phyloP scores from a whole-genome alignment of 768 basidiomycete species.

The Pleurotus pulmonarius region DNA sequence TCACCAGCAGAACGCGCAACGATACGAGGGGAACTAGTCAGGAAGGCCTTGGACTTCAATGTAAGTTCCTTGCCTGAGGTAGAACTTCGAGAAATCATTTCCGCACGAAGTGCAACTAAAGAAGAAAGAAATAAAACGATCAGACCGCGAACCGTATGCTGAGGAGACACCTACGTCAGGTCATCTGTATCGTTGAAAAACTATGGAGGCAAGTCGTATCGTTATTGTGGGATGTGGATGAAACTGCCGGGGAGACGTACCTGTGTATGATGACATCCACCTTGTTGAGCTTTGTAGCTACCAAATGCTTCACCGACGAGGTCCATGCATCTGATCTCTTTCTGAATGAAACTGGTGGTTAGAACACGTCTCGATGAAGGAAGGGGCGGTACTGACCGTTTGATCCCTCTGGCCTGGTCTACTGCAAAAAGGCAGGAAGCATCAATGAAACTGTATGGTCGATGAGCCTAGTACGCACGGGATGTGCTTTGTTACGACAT shows the following conservation, averaged over 20 bases:
- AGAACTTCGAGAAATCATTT: conserved; percentile 5
- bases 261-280: conserved; percentile 5
- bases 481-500: conserved; percentile 5
- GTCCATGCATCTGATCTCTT: conserved; percentile 9
- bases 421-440: neutral
- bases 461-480: conserved; percentile 3
- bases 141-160: neutral
- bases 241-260: neutral
- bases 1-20: neutral
- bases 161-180: neutral
- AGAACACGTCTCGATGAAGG: neutral
- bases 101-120: conserved; percentile 6
- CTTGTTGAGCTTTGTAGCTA: conserved; percentile 7
- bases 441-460: neutral
- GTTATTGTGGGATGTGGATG: neutral
- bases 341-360: neutral
- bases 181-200: conserved; percentile 8
- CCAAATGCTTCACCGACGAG: conserved; percentile 4
- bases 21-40: neutral
- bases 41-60: conserved; percentile 8
- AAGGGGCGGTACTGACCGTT: neutral
- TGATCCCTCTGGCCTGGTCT: neutral
- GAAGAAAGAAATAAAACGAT: neutral
- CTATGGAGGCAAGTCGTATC: neutral
- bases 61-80: conserved; percentile 4